Evolutionary conservation across 2,329 filamentous ascomycete species (phyloP), one percentile per base, ranked within the genome.

Genomic region (Coniella lustricola): DNA sequence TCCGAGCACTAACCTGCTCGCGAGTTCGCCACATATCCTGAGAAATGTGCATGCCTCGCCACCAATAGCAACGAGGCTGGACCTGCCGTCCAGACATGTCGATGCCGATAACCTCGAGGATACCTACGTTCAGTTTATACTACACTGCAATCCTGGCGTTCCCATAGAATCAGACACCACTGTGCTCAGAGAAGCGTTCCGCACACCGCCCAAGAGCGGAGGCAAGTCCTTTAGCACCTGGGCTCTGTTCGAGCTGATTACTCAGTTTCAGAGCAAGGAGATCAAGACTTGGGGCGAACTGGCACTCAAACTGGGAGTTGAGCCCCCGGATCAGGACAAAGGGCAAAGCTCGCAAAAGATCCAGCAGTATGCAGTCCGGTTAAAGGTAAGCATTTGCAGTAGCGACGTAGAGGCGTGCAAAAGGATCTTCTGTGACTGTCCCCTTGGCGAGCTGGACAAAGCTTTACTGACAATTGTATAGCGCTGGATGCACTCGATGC

Each of bases 401-500:
- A 5, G 18, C 9, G 20, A 20, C 7, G 21, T 9, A 22, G 36
- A 2, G 3, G 21, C 12, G n/a, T 12, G n/a, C 12, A 38, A 21
- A 20, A 21, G 17, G 21, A 18, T 13, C 14, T 8, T 41, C 14
- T 41, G 29, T 9, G 17, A 29, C n/a, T 41, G 22, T 29, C 22
- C 20, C 37, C 9, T n/a, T 40, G 21, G 36, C 9, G 17, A 18
- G 10, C 3, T 16, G 38, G 5, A 18, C 14, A 12, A 21, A 3
- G 16, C 12, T 25, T 39, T 21, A 49, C 50, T 49, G 36, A 52
- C 40, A 33, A 2, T 2, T 10, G 9, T 18, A 7, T 59, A 87
- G 87, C 84, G 91, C 61, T 96, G 90, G 90, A 93, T 96, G 87
- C 88, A 89, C 63, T 90, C 90, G 4, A 91, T 95, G 85, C 90